phyloP scores from a whole-genome alignment of 2,329 filamentous ascomycete genomes.

The Curvularia eragrostidis region DNA sequence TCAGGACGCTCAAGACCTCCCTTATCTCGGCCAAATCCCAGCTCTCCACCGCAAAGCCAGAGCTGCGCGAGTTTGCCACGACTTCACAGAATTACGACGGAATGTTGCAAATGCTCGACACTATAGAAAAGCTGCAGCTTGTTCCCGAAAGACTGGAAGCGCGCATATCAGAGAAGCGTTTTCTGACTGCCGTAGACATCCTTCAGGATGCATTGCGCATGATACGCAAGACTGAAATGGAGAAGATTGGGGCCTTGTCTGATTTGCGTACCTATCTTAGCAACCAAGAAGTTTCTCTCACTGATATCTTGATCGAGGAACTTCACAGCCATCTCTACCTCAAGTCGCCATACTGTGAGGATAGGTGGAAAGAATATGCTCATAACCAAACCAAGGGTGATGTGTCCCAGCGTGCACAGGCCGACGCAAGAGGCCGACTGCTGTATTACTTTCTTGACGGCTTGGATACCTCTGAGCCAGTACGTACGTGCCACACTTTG shows the following conservation, averaged over 20 bases:
- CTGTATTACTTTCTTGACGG: conserved; percentile 64
- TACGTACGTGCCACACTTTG: conserved; percentile 20
- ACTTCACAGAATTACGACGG: conserved; percentile 90
- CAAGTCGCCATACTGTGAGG: conserved; percentile 96
- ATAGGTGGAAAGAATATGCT: conserved; percentile 86
- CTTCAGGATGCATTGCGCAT: conserved; percentile 85
- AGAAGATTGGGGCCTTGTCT: conserved; percentile 85
- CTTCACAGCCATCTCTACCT: conserved; percentile 96
- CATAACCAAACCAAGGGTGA: conserved; percentile 65
- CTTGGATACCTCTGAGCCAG: conserved; percentile 59
- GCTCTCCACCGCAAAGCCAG: conserved; percentile 84
- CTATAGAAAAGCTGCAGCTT: conserved; percentile 85
- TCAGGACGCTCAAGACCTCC: conserved; percentile 83
- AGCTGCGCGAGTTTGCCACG: conserved; percentile 86
- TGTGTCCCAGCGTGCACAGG: conserved; percentile 40
- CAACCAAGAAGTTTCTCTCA: conserved; percentile 90
- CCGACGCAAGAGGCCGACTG: conserved; percentile 57
- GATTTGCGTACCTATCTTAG: conserved; percentile 87
- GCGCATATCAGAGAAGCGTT: conserved; percentile 94
- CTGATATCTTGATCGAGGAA: conserved; percentile 96
- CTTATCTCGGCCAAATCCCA: conserved; percentile 79
- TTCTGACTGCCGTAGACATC: conserved; percentile 89
- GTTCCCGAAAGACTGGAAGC: conserved; percentile 94
- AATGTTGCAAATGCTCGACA: conserved; percentile 80
- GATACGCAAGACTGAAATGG: conserved; percentile 85